Evolutionary conservation across 169 alveolate species (phyloP), one percentile per base, ranked within the genome.

Genomic region (Cryptosporidium tyzzeri): DNA sequence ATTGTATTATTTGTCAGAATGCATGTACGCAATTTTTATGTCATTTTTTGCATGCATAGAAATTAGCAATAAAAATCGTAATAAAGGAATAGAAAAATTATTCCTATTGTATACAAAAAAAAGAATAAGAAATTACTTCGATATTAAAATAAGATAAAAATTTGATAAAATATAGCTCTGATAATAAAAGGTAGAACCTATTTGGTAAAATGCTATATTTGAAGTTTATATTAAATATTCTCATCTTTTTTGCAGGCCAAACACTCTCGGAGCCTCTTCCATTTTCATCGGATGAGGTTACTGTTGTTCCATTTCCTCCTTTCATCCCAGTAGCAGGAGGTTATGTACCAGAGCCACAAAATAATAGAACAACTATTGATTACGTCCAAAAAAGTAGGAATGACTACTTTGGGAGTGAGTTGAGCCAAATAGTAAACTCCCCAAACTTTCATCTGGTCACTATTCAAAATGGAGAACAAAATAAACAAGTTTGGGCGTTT

Each of bases 301-400:
- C 89, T 1, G 89, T 80, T 14, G 68, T 62, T 44, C 89, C 89
- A 23, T 80, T 39, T 62, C 89, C 89, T 4, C 89, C 89, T 58
- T 61, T 65, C 29, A 14, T 80, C 14, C 89, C 89, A 62, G 41
- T 80, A 23, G 89, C 80, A 61, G 89, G 89, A 26, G 75, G 89
- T 3, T 80, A 80, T 41, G 29, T 67, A 12, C 89, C 89, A 44
- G 51, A 48, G 2, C 21, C 18, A 12, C 31, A 44, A 37, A 55
- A 21, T 8, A 80, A 59, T 18, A 41, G 26, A 35, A 80, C 80
- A n/a, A 80, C 80, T 21, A 39, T 45, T 4, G 80, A 80, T 33
- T 80, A 80, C 33, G 44, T 80, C 37, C 89, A 80, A 65, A 80
- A 62, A 80, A 80, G 89, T 16, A 26, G 45, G 31, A 80, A 80